Base-by-base conservation (phyloP, 768 basidiomycete species). In the Naematelia aurantialba region DNA sequence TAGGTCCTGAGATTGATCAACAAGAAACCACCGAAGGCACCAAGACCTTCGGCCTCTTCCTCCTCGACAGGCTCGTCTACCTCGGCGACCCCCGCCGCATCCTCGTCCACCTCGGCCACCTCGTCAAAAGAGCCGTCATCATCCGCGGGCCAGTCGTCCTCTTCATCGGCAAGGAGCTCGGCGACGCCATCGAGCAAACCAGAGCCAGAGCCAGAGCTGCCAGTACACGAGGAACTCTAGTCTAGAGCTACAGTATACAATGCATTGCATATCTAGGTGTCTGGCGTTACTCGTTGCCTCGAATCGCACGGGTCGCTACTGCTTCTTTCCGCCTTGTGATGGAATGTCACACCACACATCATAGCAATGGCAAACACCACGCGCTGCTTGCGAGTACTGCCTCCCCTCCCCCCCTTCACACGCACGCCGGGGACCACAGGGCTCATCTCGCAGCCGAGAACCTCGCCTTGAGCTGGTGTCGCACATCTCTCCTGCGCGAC, bases 1-100 rank as follows among this genome's bases (percentile, higher is more conserved):
- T 48, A 73, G 71, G 71, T 73, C 14, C 59, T 73, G 21, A 50
- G 67, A 12, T 46, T 73, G 11, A 57, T 67, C 48, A 67, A 65
- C 24, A 70, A 70, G 52, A 68, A 68, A 55, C 11, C 63, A 10
- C 69, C 72, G 14, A 55, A 58, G 39, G 52, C 62, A 45, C 72
- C 72, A 14, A 60, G 54, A 52, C 59, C 55, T 17, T 59, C 67
- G 17, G 24, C 61, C 21, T 29, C 63, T 8, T 45, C 56, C 12
- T 45, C 60, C 10, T 25, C 50, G 12, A 45, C 56, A 44, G 39
- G 42, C 13, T 19, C 48, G 31, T 26, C 48, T 13, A 19, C 52
- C 4, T 30, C 25, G 8, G 11, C 42, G 5, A 45, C 57, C 10
- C 52, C 45, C 13, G 52, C 65, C 45, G 54, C 51, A 13, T 39